Evolutionary conservation across 805 yeast genomes (phyloP).

Genomic region (Hanseniaspora valbyensis): DNA sequence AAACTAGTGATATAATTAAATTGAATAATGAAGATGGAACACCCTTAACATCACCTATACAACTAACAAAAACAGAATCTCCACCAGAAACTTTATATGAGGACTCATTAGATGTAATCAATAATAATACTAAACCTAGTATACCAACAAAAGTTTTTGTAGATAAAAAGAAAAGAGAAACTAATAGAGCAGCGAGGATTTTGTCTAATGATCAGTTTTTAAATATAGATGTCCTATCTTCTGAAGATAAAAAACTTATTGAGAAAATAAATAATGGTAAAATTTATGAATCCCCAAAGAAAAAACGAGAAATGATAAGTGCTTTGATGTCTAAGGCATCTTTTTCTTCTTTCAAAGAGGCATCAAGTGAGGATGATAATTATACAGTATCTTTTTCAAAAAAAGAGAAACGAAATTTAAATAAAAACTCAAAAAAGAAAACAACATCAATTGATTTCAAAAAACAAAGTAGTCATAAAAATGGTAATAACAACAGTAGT

Average conservation of each 20-base stretch:
- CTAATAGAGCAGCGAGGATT: conserved; percentile 14
- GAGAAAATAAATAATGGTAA: conserved; percentile 13
- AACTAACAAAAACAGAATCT: neutral
- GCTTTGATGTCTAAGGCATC: neutral
- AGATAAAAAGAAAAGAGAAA: conserved; percentile 4
- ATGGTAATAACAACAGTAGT: neutral
- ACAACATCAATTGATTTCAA: too few species aligned
- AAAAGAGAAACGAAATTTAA: neutral
- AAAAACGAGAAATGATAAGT: neutral
- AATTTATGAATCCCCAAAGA: conserved; percentile 1
- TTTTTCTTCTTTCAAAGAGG: neutral
- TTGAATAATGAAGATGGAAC: conserved; percentile 9
- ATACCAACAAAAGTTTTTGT: neutral
- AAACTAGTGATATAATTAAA: conserved; percentile 1
- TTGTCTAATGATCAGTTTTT: conserved; percentile 13
- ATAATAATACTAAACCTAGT: too few species aligned
- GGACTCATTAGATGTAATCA: neutral
- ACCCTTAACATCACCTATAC: conserved; percentile 5
- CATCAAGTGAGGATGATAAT: neutral
- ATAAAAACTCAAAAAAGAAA: neutral
- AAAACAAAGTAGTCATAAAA: too few species aligned
- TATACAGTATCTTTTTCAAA: neutral
- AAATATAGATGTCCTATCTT: neutral
- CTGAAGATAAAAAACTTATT: conserved; percentile 8
- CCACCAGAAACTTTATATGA: neutral